These are phyloP conservation scores for Fusarium tanahbumbuense DNA, from an alignment of 2,329 filamentous ascomycete species.

Conservation along the genomic window DNA sequence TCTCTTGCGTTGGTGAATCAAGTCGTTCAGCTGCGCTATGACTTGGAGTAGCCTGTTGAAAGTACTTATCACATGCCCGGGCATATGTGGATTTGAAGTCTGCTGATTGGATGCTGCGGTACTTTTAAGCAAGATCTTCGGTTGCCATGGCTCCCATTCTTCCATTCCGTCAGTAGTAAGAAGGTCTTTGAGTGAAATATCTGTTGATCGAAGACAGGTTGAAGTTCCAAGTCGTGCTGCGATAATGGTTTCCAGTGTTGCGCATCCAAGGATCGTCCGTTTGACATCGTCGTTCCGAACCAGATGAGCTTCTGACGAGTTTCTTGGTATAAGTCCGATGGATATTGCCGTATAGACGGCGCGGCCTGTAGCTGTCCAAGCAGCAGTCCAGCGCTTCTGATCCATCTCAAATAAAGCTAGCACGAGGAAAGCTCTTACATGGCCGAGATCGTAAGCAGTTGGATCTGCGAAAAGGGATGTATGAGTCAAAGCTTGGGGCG, in stretches of 20 bases:
- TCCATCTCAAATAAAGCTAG: background rate
- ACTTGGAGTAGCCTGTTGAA: background rate
- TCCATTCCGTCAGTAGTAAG: background rate
- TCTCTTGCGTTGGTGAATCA: background rate
- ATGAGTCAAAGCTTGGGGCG: background rate
- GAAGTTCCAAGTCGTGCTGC: background rate
- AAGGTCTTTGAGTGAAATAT: background rate
- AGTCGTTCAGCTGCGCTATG: background rate
- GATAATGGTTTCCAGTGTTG: background rate
- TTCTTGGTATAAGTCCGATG: background rate
- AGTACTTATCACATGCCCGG: constrained; percentile 11
- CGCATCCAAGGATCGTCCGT: background rate
- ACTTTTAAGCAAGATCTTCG: background rate
- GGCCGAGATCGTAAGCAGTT: background rate
- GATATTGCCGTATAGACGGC: background rate
- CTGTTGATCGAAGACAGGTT: background rate
- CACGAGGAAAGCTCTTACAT: constrained; percentile 2
- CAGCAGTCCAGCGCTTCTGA: background rate
- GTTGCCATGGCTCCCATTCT: constrained; percentile 15
- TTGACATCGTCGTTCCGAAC: background rate
- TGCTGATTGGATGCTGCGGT: fast-evolving
- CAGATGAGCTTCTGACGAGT: fast-evolving
- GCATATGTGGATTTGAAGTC: background rate
- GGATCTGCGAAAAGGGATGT: background rate
- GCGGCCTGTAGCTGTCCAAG: background rate